Base-by-base conservation (phyloP, 1,139 yeast genomes). In the Taphrina betulina region DNA sequence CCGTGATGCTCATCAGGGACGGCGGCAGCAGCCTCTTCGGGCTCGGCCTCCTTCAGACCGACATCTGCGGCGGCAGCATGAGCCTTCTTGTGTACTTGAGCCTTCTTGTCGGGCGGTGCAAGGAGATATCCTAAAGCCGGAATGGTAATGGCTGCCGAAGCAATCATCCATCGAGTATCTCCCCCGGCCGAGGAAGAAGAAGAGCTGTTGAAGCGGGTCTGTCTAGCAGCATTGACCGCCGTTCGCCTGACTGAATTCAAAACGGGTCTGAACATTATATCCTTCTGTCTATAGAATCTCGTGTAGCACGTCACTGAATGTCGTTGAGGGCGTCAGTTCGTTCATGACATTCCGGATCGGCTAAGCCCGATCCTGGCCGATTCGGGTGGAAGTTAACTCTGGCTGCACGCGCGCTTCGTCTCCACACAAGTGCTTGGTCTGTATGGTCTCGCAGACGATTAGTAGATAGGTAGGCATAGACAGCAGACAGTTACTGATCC, bases 121-220 rank as follows among this genome's bases (percentile, higher is more conserved):
- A 50, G 46, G 28, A 50, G 46, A 26, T 50, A 50, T n/a, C 46
- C 54, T 14, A 50, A 46, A n/a, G 54, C 54, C 3, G 54, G 54
- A 14, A 50, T 46, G 17, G 54, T 50, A 24, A 50, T 41, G 8
- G 54, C 54, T n/a, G 20, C 35, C 5, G 54, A 41, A n/a, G 38
- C 46, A 33, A 50, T 14, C 31, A 42, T 34, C 54, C 54, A 50
- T 20, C 37, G 44, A 34, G 54, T 24, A 20, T 50, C 54, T 10
- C 54, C 46, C 7, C 36, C 16, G 5, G 37, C 22, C n/a, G 40
- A 40, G 5, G 38, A 12, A 16, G 54, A 40, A 19, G 35, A 35
- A 8, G 46, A 40, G 16, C 46, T 38, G 17, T 40, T 50, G 41
- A 37, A 41, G 19, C 48, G 24, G 22, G 48, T 20, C 17, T 43